These are phyloP conservation scores for Solanum chiquidenum DNA, from an alignment of 257 asterid species.

Conservation along the genomic window DNA sequence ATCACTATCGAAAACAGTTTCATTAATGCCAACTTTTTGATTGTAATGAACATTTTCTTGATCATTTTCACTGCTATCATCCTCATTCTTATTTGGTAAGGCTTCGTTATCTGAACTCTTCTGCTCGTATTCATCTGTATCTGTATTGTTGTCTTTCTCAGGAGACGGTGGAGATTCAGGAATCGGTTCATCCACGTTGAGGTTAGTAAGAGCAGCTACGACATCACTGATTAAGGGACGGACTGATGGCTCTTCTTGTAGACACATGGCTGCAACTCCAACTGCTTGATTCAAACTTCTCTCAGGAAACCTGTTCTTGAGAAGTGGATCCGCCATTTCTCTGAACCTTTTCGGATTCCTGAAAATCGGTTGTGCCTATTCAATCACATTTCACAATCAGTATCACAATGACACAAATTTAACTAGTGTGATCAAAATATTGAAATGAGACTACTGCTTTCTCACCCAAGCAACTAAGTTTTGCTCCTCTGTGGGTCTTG, in stretches of 20 bases:
- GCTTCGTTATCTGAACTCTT: neutral
- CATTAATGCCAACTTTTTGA: neutral
- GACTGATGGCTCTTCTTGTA: constrained; percentile 75
- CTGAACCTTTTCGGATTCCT: constrained; percentile 58
- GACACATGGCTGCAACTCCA: constrained; percentile 84
- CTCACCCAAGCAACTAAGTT: constrained; percentile 69
- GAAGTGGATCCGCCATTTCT: constrained; percentile 73
- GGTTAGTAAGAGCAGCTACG: constrained; percentile 57
- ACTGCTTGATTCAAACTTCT: constrained; percentile 69
- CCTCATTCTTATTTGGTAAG: neutral
- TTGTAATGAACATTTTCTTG: neutral
- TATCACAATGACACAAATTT: neutral
- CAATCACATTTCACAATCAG: neutral
- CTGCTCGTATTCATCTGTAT: neutral
- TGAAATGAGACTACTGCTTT: neutral
- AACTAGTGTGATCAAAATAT: neutral
- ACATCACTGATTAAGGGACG: constrained; percentile 71
- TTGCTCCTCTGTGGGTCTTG: constrained; percentile 51
- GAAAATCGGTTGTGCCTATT: constrained; percentile 60
- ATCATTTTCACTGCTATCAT: neutral
- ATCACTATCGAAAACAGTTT: neutral
- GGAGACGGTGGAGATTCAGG: neutral
- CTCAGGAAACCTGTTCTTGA: constrained; percentile 32
- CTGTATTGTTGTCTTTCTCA: neutral
- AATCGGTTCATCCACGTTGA: constrained; percentile 28